A percentile compares a stretch with the other conserved stretches of the same genome.
Conservation (phyloP, 1,284 basidiomycete genomes). For the Rhodofomes roseus region DNA sequence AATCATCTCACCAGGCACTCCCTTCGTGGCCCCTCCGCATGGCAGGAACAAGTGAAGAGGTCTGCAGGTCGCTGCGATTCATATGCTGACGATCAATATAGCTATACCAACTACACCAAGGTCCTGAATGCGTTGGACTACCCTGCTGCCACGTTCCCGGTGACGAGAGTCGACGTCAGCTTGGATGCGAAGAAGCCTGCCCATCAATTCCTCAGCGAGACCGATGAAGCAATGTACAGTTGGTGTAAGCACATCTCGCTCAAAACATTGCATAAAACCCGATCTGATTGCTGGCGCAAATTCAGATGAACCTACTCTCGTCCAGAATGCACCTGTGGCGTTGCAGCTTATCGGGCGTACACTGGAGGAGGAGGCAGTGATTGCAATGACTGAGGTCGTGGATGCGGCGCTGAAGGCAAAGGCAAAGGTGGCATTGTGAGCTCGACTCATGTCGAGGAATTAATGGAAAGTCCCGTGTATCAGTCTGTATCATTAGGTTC, state of each 20-base stretch:
- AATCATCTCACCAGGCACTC: constrained; percentile 36
- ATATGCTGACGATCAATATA: neutral
- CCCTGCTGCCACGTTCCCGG: constrained; percentile 42
- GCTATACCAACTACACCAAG: constrained; percentile 22
- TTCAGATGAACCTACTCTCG: constrained; percentile 41
- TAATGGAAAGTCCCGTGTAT: neutral
- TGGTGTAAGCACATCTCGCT: constrained; percentile 33
- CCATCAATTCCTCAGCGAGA: constrained; percentile 32
- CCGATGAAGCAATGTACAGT: constrained; percentile 41
- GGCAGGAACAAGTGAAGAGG: constrained; percentile 30
- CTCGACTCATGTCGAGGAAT: too few species aligned
- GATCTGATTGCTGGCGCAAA: neutral
- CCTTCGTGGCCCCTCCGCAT: constrained; percentile 35
- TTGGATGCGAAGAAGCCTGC: constrained; percentile 27
- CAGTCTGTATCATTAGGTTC: too few species aligned
- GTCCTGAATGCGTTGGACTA: constrained; percentile 36
- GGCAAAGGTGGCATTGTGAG: neutral
- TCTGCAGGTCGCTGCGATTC: neutral
- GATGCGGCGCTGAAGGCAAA: constrained; percentile 26
- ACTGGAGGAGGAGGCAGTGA: constrained; percentile 49
- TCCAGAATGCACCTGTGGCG: constrained; percentile 43
- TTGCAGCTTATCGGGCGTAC: constrained; percentile 47
- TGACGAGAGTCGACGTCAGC: constrained; percentile 33
- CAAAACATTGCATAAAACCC: neutral
- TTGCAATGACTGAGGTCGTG: constrained; percentile 39